A percentile compares a stretch with the other conserved stretches of the same genome.
Evolutionary conservation across 2,329 filamentous ascomycete species (phyloP).

Genomic region (Spiromastix sp.): DNA sequence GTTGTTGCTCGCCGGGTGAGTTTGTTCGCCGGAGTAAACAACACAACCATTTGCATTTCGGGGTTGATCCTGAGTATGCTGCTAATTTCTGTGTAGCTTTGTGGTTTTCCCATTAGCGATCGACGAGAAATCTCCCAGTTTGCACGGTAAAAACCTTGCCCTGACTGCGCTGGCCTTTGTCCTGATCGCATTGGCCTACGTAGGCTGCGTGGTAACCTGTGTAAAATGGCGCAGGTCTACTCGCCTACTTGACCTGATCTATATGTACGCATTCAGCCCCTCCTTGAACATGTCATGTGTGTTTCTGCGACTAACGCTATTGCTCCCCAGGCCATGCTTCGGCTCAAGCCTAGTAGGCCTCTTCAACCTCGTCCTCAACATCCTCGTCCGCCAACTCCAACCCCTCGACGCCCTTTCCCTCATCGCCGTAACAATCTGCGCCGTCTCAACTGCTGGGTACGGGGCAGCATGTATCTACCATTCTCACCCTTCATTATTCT

Average conservation of each 20-base stretch:
- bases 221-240: conserved; percentile 12
- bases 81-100: conserved; percentile 14
- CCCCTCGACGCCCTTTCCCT: conserved; percentile 19
- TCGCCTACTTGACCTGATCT: conserved; percentile 21
- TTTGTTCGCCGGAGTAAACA: conserved; percentile 1
- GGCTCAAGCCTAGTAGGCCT: conserved; percentile 21
- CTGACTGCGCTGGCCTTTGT: conserved; percentile 18
- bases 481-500: conserved; percentile 13
- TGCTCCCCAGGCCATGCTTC: conserved; percentile 12
- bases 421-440: conserved; percentile 18
- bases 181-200: conserved; percentile 19
- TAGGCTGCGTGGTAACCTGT: conserved; percentile 17
- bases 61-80: no score
- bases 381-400: conserved; percentile 18
- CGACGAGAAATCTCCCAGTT: conserved; percentile 11
- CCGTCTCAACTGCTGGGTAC: conserved; percentile 20
- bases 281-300: background rate
- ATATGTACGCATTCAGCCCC: conserved; percentile 18
- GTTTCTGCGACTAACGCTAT: background rate
- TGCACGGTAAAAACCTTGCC: conserved; percentile 15
- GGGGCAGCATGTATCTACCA: conserved; percentile 18
- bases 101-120: conserved; percentile 22
- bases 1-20: conserved; percentile 21
- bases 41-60: no score
- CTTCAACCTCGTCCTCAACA: conserved; percentile 25